Evolutionary conservation across 2,329 filamentous ascomycete species (phyloP), one percentile per base, ranked within the genome.

Genomic region (Penicillium rolfsii): DNA sequence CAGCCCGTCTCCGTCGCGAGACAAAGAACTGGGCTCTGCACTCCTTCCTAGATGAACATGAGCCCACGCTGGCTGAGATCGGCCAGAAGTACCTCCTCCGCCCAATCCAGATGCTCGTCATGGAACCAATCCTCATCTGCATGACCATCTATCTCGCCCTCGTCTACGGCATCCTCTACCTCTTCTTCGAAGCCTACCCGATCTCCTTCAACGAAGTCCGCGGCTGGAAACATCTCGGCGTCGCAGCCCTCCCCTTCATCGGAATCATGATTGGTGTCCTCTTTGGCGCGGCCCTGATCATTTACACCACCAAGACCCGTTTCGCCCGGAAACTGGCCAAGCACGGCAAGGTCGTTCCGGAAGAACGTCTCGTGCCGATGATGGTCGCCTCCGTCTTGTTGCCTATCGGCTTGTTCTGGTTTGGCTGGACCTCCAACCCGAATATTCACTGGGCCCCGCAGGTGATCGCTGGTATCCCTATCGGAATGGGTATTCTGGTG

Each of bases 341-440:
- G 40, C 68, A 74, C 40, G 73, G 73, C 45, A 64, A 58, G 16
- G 71, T 79, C 63, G 61, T 77, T 3, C 70, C 70, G 2, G 81
- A 83, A 66, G 77, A 79, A 64, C 75, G 80, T 50, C 74, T 84
- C 1, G 71, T 79, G 0, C 78, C 80, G 3, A 80, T 82, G 77
- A 79, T 83, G 55, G 55, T 81, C 24, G 79, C 76, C 16, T 77
- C 75, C 0, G 64, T 79, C 8, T 59, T 80, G 3, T 68, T 84
- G 3, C 80, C 81, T 1, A 69, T 74, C 57, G 80, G 81, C 54
- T 70, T 83, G n/a, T 83, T 83, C 67, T 81, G 79, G 77, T 83
- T 82, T 59, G 80, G 76, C 5, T 84, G 82, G 82, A 77, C 77
- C 0, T 79, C 79, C 0, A 77, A 70, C 56, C 73, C 74, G 1